Evolutionary conservation across 129 eudicot genomes (phyloP).

Genomic region (Centaurea solstitialis): DNA sequence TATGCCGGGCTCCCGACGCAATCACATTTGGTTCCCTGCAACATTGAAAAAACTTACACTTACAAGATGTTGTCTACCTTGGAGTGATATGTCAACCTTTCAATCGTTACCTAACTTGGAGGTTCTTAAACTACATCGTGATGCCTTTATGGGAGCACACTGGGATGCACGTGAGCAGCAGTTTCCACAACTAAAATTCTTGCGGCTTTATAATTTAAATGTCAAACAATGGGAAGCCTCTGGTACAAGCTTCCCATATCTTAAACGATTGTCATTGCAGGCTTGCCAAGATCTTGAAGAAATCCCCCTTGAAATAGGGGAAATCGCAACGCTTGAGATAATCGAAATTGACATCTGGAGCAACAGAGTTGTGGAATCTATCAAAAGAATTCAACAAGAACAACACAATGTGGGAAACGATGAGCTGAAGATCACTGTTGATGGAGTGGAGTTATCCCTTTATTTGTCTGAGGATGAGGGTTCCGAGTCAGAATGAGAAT

Average conservation of each 20-base stretch:
- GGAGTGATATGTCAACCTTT: not conserved
- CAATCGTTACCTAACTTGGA: not conserved
- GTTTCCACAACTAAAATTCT: conserved; percentile 12
- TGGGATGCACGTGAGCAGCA: not conserved
- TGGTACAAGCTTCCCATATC: conserved; percentile 13
- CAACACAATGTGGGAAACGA: not conserved
- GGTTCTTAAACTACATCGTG: not conserved
- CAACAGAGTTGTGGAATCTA: not conserved
- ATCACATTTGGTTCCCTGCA: not conserved
- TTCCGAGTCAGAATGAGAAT: too few species aligned
- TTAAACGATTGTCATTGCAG: not conserved
- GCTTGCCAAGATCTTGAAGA: not conserved
- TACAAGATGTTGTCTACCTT: not conserved
- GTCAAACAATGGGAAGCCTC: not conserved
- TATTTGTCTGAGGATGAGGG: too few species aligned
- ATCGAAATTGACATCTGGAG: too few species aligned
- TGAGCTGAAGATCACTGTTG: not conserved
- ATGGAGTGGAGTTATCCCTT: too few species aligned
- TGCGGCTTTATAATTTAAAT: not conserved
- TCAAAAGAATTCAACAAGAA: not conserved
- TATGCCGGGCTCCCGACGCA: not conserved
- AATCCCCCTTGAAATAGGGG: not conserved
- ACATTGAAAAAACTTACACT: not conserved
- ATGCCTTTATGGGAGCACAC: not conserved
- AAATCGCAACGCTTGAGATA: not conserved